Conservation (phyloP, 768 basidiomycete species). For the Auricularia sp. region DNA sequence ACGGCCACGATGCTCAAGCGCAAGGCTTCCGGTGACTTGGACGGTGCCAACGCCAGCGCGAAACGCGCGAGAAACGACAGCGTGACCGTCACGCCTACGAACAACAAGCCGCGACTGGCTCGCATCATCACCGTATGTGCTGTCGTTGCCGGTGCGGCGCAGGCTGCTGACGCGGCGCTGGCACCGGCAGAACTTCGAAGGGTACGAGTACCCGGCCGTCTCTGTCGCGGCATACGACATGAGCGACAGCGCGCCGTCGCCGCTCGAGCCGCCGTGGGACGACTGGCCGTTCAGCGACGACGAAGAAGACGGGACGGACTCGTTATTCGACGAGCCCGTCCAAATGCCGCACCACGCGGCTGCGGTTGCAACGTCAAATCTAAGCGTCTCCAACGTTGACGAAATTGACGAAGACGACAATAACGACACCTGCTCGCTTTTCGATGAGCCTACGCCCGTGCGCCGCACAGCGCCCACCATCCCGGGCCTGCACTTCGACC, state of each 20-base stretch:
- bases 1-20: background rate
- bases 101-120: background rate
- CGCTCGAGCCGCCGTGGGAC: background rate
- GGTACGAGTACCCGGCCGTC: background rate
- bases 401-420: background rate
- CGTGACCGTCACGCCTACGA: background rate
- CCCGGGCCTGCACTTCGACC: conserved; percentile 53
- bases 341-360: background rate
- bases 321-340: conserved; percentile 40
- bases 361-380: too few species aligned
- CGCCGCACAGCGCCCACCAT: conserved; percentile 41
- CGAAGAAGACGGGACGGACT: conserved; percentile 23
- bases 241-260: background rate
- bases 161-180: background rate
- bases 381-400: too few species aligned
- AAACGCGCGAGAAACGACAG: too few species aligned
- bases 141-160: background rate
- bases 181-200: background rate
- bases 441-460: conserved; percentile 14
- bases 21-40: background rate
- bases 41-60: background rate
- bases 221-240: background rate
- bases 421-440: conserved; percentile 5
- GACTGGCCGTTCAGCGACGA: conserved; percentile 6
- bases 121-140: background rate